phyloP scores from a whole-genome alignment of 2,329 filamentous ascomycete species.

The Fusarium penzigii region DNA sequence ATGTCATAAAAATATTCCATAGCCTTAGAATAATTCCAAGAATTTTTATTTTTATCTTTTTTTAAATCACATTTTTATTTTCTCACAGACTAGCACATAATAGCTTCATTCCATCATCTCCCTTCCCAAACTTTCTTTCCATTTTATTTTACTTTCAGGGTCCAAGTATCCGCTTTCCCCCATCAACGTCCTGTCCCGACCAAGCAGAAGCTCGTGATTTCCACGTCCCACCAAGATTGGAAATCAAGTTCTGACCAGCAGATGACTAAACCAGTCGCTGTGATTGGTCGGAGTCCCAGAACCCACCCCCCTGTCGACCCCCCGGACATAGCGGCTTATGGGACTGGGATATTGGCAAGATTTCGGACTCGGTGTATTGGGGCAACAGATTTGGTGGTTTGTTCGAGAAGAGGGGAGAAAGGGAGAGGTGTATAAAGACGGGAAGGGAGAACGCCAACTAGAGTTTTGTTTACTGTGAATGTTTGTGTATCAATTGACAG shows the following conservation, averaged over 20 bases:
- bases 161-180: too few species aligned
- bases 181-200: neutral
- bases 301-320: too few species aligned
- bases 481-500: too few species aligned
- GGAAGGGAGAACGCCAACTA: neutral
- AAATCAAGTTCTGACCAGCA: conserved; percentile 19
- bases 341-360: conserved; percentile 3
- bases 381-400: conserved; percentile 4
- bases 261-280: conserved; percentile 35
- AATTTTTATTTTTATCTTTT: neutral
- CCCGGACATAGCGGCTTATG: conserved; percentile 1
- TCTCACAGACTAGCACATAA: too few species aligned
- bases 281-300: conserved; percentile 29
- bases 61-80: neutral
- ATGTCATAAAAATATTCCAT: neutral
- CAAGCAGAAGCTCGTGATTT: conserved; percentile 9
- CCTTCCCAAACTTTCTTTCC: too few species aligned
- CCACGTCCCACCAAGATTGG: neutral
- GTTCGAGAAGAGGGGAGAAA: conserved; percentile 3
- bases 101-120: too few species aligned
- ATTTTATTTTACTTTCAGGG: too few species aligned
- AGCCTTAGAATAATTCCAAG: neutral
- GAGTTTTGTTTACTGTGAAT: too few species aligned
- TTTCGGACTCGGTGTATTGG: conserved; percentile 12
- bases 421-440: conserved; percentile 5